Evolutionary conservation across 495 filamentous ascomycete genomes (phyloP).

Genomic region (Aspergillus panamensis): DNA sequence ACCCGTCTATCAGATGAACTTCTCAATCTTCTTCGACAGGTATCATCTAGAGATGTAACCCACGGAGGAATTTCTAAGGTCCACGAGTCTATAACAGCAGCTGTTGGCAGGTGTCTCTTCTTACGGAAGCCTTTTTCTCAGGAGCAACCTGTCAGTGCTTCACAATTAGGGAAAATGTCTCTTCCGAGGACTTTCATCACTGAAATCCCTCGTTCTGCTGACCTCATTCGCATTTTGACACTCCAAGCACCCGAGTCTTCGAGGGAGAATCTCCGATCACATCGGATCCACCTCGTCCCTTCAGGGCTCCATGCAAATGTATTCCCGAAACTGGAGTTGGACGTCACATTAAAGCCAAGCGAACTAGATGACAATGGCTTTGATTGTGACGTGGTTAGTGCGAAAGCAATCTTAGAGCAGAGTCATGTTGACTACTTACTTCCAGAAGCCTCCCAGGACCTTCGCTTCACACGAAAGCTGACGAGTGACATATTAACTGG

Average conservation of each 20-base stretch:
- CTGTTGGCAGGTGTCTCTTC: conserved; percentile 42
- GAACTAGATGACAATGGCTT: background rate
- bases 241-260: conserved; percentile 15
- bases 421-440: conserved; percentile 42
- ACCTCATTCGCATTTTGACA: conserved; percentile 28
- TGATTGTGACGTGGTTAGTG: conserved; percentile 23
- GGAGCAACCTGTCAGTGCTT: conserved; percentile 25
- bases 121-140: conserved; percentile 24
- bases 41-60: background rate
- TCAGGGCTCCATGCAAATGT: conserved; percentile 20
- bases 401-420: conserved; percentile 30
- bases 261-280: conserved; percentile 10
- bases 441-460: conserved; percentile 38
- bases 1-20: conserved; percentile 35
- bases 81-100: conserved; percentile 38
- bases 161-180: conserved; percentile 32
- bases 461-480: conserved; percentile 40
- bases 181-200: conserved; percentile 33
- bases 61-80: conserved; percentile 3
- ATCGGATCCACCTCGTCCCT: conserved; percentile 36
- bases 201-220: conserved; percentile 29
- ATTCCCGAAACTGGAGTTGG: conserved; percentile 38
- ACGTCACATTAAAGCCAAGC: conserved; percentile 17
- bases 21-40: conserved; percentile 32
- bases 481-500: conserved; percentile 26